phyloP scores from a whole-genome alignment of 371 early-diverging fungal genomes.

The Mortierella sp. region DNA sequence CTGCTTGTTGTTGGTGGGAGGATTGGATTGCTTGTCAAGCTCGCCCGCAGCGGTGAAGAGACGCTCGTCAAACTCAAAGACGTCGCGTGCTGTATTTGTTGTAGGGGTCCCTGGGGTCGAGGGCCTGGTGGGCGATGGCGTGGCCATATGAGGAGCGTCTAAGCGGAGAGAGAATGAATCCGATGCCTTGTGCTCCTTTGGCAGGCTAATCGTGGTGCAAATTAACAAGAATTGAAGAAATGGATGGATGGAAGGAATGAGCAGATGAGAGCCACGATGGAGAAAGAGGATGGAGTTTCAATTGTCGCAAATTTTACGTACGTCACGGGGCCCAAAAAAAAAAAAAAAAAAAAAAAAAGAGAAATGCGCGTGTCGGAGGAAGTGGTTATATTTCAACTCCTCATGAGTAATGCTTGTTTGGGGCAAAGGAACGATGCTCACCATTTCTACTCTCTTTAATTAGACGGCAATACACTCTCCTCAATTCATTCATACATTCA shows the following conservation, averaged over 20 bases:
- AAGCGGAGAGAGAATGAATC: background rate
- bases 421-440: no score
- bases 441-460: no score
- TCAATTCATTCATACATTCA: background rate
- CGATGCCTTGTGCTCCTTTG: conserved; percentile 3
- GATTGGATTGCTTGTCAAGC: conserved; percentile 70
- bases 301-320: conserved; percentile 19
- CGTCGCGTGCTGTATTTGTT: conserved; percentile 54
- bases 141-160: conserved; percentile 24
- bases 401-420: no score
- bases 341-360: no score
- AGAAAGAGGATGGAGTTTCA: background rate
- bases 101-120: conserved; percentile 55
- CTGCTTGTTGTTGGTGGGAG: conserved; percentile 52
- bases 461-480: no score
- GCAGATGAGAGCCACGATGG: background rate
- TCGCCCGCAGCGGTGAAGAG: conserved; percentile 69
- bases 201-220: background rate
- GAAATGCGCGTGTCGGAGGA: background rate
- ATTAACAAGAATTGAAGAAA: background rate
- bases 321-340: conserved; percentile 11
- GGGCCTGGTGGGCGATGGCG: conserved; percentile 53
- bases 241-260: conserved; percentile 1
- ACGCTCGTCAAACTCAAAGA: conserved; percentile 72
- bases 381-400: no score